These are phyloP conservation scores for Alternaria infectoria DNA, from an alignment of 2,329 filamentous ascomycete genomes.

Conservation along the genomic window DNA sequence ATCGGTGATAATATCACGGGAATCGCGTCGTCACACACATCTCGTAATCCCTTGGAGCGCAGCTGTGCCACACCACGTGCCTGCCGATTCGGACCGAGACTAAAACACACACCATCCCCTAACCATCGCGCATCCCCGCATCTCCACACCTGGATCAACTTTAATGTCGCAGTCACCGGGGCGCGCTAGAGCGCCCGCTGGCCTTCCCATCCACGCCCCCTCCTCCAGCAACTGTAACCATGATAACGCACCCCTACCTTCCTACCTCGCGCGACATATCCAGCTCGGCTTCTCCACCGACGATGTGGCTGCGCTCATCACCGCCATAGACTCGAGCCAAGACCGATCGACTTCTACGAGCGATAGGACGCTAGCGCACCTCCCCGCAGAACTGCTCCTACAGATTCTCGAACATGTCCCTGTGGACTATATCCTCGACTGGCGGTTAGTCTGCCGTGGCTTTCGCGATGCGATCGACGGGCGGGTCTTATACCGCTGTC, in stretches of 20 bases:
- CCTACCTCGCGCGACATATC: conserved; percentile 29
- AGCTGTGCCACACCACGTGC: conserved; percentile 1
- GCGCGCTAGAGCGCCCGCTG: not conserved
- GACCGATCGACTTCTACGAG: not conserved
- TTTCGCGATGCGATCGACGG: conserved; percentile 44
- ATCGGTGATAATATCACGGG: too few relatives aligned
- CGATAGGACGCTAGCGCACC: conserved; percentile 14
- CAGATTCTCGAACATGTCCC: conserved; percentile 37
- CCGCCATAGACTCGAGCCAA: conserved; percentile 40
- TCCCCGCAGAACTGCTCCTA: conserved; percentile 41
- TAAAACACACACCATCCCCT: conserved; percentile 5
- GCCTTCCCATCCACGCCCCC: not conserved
- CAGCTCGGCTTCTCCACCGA: conserved; percentile 33
- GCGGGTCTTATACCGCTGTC: conserved; percentile 28
- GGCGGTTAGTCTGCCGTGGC: conserved; percentile 38
- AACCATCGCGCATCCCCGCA: conserved; percentile 1
- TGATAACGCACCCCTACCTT: conserved; percentile 15
- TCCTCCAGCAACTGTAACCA: not conserved
- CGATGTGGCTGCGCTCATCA: conserved; percentile 36
- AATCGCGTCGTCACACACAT: too few relatives aligned
- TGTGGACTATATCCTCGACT: conserved; percentile 33
- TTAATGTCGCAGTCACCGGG: conserved; percentile 4
- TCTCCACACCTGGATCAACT: conserved; percentile 1
- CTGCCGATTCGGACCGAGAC: not conserved
- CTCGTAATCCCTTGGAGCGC: not conserved